Evolutionary conservation across 2,329 filamentous ascomycete genomes (phyloP), one percentile per base, ranked within the genome.

Genomic region (Ophiostoma angusticollis): DNA sequence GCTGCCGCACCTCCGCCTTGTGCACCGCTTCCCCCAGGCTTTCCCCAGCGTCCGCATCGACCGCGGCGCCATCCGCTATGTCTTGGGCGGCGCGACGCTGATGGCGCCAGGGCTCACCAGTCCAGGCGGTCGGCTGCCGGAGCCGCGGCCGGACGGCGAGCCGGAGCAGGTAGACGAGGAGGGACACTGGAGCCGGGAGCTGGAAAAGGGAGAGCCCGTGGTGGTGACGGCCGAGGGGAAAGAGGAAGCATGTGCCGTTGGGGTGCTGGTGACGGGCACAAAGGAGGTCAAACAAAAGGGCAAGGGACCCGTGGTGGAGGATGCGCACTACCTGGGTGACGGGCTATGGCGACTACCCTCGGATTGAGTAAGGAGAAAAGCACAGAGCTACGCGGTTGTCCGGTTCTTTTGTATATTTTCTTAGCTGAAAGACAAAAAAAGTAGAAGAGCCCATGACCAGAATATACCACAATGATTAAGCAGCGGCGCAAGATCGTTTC

Each of bases 31-130:
- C 64, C 91, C 91, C 9, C 66, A 76, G 49, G 81, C 77, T 43
- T 89, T 98, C 58, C 79, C 83, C 14, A 80, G 75, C 37, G 70
- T 98, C 42, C 80, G 87, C 43, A 93, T 96, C 58, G 91, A 98
- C 60, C 77, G 91, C 35, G 91, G 91, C 45, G 91, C 91, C 5
- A 96, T 98, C 54, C 84, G 91, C 45, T 98, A 98, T 63, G 89
- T 98, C 19, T 74, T 98, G 2, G 84, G 78, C 1, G 91, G 91
- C 31, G 91, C 91, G 1, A 85, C 89, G 12, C 78, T 98, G 46
- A 98, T 98, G 91, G 89, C 86, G 2, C 91, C 91, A 0, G 91
- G 91, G 0, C 61, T 98, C 50, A 98, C 91, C 21, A 85, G 78
- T 16, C 62, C 77, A 0, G 91, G 91, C 0, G 91, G 91, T 0